phyloP scores from a whole-genome alignment of 2,329 filamentous ascomycete species.

The Truncatella angustata region DNA sequence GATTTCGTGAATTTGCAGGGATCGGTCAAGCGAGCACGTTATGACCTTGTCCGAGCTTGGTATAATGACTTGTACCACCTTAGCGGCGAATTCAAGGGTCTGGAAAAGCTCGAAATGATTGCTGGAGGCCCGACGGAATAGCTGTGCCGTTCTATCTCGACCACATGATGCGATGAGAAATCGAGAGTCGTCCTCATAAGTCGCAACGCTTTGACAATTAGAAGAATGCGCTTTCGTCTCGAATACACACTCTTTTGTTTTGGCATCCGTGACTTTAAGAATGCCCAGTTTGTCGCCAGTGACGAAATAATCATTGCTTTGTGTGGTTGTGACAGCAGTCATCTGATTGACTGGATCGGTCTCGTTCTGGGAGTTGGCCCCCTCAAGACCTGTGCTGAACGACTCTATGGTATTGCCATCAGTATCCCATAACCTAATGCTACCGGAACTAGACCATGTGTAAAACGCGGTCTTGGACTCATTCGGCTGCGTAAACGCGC shows the following conservation, averaged over 20 bases:
- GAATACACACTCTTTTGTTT: constrained; percentile 59
- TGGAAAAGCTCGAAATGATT: constrained; percentile 76
- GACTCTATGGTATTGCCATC: constrained; percentile 67
- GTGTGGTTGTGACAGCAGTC: constrained; percentile 57
- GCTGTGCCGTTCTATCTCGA: constrained; percentile 86
- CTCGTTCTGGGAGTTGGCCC: constrained; percentile 48
- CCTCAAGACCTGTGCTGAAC: constrained; percentile 68
- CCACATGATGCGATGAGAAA: constrained; percentile 79
- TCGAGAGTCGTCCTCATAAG: constrained; percentile 61
- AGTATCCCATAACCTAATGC: constrained; percentile 77
- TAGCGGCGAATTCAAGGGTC: constrained; percentile 88
- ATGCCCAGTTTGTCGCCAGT: constrained; percentile 86
- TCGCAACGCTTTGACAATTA: constrained; percentile 78
- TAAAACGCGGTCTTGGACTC: constrained; percentile 69
- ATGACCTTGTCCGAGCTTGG: constrained; percentile 75
- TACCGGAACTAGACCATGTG: constrained; percentile 83
- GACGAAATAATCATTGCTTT: constrained; percentile 65
- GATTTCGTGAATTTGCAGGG: constrained; percentile 77
- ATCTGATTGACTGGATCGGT: constrained; percentile 57
- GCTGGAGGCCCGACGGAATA: constrained; percentile 65
- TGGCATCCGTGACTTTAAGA: constrained; percentile 65
- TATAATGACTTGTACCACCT: constrained; percentile 72
- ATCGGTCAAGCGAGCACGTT: constrained; percentile 86
- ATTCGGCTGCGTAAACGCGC: constrained; percentile 60
- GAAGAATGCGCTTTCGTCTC: constrained; percentile 83